Percentiles rank a stretch among this genome's conserved stretches.
Conservation (phyloP, 192 early-diverging fungal species). For the Linderina pennispora region DNA sequence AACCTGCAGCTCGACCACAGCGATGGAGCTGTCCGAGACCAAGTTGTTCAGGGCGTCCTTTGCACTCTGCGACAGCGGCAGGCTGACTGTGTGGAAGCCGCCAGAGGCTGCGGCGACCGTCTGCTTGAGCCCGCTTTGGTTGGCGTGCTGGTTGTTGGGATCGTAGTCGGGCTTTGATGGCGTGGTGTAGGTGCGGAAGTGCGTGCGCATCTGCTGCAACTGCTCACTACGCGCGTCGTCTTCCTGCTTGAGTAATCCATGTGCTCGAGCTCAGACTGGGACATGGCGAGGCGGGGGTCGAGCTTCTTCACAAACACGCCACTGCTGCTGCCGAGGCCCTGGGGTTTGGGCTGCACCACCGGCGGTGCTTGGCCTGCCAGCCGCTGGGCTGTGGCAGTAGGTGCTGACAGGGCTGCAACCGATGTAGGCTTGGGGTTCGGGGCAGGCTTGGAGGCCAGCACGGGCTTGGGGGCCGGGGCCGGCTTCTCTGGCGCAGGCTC, state of each 20-base stretch:
- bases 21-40: slow-evolving; percentile 19
- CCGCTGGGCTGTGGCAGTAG: not conserved
- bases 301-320: slow-evolving; percentile 39
- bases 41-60: slow-evolving; percentile 23
- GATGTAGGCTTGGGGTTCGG: no score
- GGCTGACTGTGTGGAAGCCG: slow-evolving; percentile 44
- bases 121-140: slow-evolving; percentile 25
- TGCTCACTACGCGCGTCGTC: slow-evolving; percentile 45
- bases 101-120: slow-evolving; percentile 40
- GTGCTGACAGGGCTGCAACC: not conserved
- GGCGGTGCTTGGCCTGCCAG: no score
- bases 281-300: slow-evolving; percentile 45
- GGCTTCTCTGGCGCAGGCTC: not conserved
- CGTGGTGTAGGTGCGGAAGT: slow-evolving; percentile 16
- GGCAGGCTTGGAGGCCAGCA: no score
- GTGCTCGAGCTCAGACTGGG: slow-evolving; percentile 36
- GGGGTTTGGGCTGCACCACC: not conserved
- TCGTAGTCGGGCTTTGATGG: slow-evolving; percentile 6
- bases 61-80: slow-evolving; percentile 33
- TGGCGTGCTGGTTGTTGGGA: slow-evolving; percentile 33
- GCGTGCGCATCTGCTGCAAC: slow-evolving; percentile 32
- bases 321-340: not conserved
- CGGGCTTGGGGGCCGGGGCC: no score
- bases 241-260: slow-evolving; percentile 40
- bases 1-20: slow-evolving; percentile 37